Base-by-base conservation (phyloP, 2,329 filamentous ascomycete species). In the Neurospora crassa region DNA sequence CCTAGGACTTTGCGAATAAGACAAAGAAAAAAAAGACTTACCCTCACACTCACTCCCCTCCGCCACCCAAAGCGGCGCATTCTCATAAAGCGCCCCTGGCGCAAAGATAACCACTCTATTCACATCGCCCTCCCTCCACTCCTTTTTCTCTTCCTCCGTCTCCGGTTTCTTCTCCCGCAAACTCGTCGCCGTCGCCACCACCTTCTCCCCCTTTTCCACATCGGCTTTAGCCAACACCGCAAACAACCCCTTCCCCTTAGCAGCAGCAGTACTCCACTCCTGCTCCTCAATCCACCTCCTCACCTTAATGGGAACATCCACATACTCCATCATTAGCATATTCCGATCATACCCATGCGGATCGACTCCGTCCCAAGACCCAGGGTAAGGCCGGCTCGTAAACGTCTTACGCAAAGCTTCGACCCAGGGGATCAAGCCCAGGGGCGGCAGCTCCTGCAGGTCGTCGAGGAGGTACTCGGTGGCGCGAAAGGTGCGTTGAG, bases 361-460 rank as follows among this genome's bases (percentile, higher is more conserved):
- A 74, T 88, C 86, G 34, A 84, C 78, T 43, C 86, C 86, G 37
- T 81, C 80, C 86, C 86, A 88, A 53, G 81, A 82, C 34, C 86
- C 86, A 0, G 86, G 85, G 76, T 87, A 85, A 68, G 82, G 78
- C 41, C 81, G 79, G 5, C 78, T 78, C 8, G 76, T 71, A 73
- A 84, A 85, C 59, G 82, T 76, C 16, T 75, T 75, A 75, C 82
- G 83, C 53, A 85, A 79, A 1, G 80, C 82, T 6, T 79, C 77
- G 47, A 76, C 78, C 78, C 80, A 85, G 2, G 79, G 79, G 69
- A 77, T 76, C 8, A 85, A 78, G 14, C 83, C 83, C 2, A 72
- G 69, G 5, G 83, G 83, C 8, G 78, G 77, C 10, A 77, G 72
- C 24, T 79, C 75, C 70, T 78, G 78, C 40, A 85, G 79, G 74